These are phyloP conservation scores for Ceratocystis albifundus DNA, from an alignment of 2,329 filamentous ascomycete species.

Conservation along the genomic window DNA sequence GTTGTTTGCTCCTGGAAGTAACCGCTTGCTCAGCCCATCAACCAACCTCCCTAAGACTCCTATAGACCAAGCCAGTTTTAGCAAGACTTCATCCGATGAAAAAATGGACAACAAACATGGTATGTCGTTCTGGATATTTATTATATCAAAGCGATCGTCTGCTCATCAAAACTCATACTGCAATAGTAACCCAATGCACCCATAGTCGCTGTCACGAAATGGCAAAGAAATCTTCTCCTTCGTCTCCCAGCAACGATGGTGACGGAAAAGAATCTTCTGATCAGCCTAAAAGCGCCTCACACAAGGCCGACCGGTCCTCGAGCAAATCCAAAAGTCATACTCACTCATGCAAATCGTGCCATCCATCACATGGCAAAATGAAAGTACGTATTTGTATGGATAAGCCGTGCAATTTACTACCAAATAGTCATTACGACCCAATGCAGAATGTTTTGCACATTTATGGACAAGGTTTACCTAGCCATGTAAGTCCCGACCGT, in stretches of 20 bases:
- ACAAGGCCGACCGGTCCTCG: not conserved
- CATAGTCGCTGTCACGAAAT: not conserved
- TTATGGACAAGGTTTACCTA: not conserved
- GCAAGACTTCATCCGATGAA: not conserved
- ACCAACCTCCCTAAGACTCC: constrained; percentile 10
- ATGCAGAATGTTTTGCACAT: not conserved
- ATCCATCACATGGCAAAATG: not conserved
- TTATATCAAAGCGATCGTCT: not conserved
- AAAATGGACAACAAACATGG: not conserved
- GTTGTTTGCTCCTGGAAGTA: constrained; percentile 2
- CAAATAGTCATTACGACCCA: not conserved
- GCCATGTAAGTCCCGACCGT: not conserved
- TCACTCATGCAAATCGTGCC: not conserved
- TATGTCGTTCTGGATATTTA: not conserved
- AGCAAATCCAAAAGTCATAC: not conserved
- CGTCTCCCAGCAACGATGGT: not conserved
- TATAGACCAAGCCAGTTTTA: constrained; percentile 17
- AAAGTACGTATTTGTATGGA: not conserved
- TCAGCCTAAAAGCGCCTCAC: not conserved
- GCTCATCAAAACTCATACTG: not conserved
- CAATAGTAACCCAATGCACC: not conserved
- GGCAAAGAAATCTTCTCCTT: not conserved
- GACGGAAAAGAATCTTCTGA: not conserved
- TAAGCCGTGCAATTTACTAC: not conserved
- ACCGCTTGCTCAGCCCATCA: not conserved